Conservation (phyloP, 75 land plant species). For the Gnetum montanum region DNA sequence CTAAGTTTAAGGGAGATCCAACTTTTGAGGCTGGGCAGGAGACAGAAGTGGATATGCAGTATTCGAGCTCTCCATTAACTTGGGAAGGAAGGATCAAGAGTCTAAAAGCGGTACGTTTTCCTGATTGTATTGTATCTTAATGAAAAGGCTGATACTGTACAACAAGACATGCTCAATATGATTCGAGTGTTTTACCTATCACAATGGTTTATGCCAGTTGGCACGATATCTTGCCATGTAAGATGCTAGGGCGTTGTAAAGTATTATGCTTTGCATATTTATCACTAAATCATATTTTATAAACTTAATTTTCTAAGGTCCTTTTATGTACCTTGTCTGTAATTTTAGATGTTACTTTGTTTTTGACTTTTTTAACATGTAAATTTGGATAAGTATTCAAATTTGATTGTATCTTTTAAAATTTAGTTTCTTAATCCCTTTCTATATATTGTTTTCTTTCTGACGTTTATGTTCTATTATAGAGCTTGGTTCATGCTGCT, state of each 20-base stretch:
- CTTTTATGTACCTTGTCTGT: neutral
- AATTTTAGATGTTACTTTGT: neutral
- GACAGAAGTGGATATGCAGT: constrained; percentile 43
- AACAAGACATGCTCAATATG: neutral
- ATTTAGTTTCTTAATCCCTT: neutral
- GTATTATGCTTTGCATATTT: neutral
- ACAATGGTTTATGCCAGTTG: neutral
- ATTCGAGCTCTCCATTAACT: constrained; percentile 27
- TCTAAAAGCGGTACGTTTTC: constrained; percentile 57
- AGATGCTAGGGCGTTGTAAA: too few species aligned
- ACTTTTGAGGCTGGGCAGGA: constrained; percentile 32
- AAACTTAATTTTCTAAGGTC: neutral
- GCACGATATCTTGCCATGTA: constrained; percentile 1
- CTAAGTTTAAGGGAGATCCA: constrained; percentile 28
- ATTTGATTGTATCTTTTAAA: neutral
- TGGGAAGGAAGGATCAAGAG: constrained; percentile 72
- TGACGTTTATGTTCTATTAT: too few species aligned
- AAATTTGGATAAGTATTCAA: neutral
- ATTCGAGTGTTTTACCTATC: neutral
- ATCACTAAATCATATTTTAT: neutral
- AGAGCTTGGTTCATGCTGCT: constrained; percentile 75
- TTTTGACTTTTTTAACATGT: neutral
- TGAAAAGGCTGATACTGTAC: neutral
- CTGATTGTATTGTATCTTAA: neutral
- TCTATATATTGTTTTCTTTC: neutral